Percentiles rank a stretch among this genome's conserved stretches.
These are phyloP conservation scores for Silene uniflora DNA, from an alignment of 148 eudicot genomes.

Conservation along the genomic window DNA sequence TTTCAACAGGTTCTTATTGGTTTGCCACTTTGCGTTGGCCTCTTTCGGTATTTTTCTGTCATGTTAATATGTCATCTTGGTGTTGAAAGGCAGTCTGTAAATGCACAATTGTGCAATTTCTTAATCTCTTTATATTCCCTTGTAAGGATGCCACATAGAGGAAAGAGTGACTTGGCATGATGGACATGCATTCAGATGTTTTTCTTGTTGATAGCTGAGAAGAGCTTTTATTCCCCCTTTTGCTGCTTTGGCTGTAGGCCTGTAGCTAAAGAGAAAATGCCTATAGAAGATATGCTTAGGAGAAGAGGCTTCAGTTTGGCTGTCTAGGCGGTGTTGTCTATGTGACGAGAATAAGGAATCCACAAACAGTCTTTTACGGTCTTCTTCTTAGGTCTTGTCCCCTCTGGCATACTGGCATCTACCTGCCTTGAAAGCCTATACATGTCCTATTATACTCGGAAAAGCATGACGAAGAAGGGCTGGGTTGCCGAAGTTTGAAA, in stretches of 20 bases:
- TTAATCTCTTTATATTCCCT: no score
- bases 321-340: neutral
- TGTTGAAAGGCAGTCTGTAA: no score
- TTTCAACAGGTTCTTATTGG: no score
- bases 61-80: no score
- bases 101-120: no score
- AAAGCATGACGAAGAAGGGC: neutral
- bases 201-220: neutral
- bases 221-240: neutral
- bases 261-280: neutral
- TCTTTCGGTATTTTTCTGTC: no score
- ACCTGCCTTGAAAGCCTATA: neutral
- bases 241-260: neutral
- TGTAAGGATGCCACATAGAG: no score
- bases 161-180: neutral
- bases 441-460: neutral
- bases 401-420: neutral
- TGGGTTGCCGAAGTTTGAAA: neutral
- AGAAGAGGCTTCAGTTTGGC: neutral
- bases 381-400: neutral
- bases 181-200: neutral
- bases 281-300: neutral
- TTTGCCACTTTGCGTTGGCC: no score
- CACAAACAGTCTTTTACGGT: neutral
- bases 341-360: neutral